phyloP scores from a whole-genome alignment of 371 early-diverging fungal genomes.

The Mortierella sp. region DNA sequence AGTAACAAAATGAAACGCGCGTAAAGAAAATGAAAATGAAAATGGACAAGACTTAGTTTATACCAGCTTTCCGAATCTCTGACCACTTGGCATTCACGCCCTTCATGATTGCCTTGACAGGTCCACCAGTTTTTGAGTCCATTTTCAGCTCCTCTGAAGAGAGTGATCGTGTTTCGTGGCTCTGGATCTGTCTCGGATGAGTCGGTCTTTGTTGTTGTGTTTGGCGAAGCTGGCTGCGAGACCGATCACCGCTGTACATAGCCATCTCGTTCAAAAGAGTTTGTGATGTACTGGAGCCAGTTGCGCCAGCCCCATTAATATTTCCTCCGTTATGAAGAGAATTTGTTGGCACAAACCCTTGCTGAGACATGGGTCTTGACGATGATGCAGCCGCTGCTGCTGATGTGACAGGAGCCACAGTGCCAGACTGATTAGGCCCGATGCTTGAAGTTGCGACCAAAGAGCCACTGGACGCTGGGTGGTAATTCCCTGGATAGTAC shows the following conservation, averaged over 20 bases:
- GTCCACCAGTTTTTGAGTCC: constrained; percentile 17
- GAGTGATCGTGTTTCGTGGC: constrained; percentile 26
- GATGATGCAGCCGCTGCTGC: constrained; percentile 6
- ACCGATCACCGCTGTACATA: constrained; percentile 22
- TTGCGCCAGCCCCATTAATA: constrained; percentile 1
- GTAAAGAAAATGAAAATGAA: no score
- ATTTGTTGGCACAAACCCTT: constrained; percentile 25
- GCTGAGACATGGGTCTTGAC: constrained; percentile 38
- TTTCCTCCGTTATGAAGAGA: constrained; percentile 12
- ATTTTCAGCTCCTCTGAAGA: constrained; percentile 38
- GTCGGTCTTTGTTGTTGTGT: constrained; percentile 6
- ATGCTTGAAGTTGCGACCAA: constrained; percentile 3
- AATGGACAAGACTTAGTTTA: not conserved
- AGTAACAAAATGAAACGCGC: no score
- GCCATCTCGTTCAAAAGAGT: constrained; percentile 17
- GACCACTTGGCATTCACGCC: constrained; percentile 53
- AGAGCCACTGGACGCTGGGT: not conserved
- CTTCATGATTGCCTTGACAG: constrained; percentile 41
- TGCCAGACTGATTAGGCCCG: constrained; percentile 1
- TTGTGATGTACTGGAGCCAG: not conserved
- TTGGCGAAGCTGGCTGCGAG: constrained; percentile 15
- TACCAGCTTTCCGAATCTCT: constrained; percentile 42
- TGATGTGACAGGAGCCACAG: not conserved
- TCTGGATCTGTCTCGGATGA: constrained; percentile 35
- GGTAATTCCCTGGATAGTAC: constrained; percentile 25